phyloP scores from a whole-genome alignment of 2,329 filamentous ascomycete genomes.

The Diplodia corticola region DNA sequence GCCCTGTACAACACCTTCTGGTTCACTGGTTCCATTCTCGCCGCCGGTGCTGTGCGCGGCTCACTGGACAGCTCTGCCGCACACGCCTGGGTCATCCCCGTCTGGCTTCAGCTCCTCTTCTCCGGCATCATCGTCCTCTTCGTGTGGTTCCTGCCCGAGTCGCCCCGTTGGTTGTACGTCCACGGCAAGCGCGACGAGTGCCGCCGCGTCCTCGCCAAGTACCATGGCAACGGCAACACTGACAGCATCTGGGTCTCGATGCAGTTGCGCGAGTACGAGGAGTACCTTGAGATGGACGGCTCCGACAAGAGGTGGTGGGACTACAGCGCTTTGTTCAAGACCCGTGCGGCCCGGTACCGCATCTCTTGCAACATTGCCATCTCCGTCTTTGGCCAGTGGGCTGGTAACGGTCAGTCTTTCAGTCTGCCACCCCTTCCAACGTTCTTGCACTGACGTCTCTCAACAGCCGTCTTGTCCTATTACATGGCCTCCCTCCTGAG shows the following conservation, averaged over 20 bases:
- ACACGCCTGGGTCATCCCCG: constrained; percentile 26
- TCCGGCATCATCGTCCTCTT: constrained; percentile 45
- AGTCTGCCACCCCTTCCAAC: no score
- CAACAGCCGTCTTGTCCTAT: constrained; percentile 19
- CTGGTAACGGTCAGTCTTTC: constrained; percentile 30
- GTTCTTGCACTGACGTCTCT: neutral
- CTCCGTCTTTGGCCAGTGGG: constrained; percentile 53
- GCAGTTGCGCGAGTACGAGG: constrained; percentile 58
- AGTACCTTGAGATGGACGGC: constrained; percentile 49
- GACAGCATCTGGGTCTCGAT: constrained; percentile 56
- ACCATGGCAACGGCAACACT: constrained; percentile 59
- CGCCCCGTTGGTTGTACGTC: constrained; percentile 51
- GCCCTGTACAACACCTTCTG: constrained; percentile 46
- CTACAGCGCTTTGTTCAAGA: constrained; percentile 56
- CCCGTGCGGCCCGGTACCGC: constrained; percentile 51
- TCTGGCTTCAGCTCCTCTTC: constrained; percentile 28
- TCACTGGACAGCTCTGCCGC: constrained; percentile 27
- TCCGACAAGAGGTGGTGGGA: constrained; percentile 63
- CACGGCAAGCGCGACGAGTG: constrained; percentile 31
- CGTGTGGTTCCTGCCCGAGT: constrained; percentile 51
- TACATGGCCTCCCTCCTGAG: constrained; percentile 21
- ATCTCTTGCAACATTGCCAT: constrained; percentile 54
- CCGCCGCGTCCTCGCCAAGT: constrained; percentile 53
- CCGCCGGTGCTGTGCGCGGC: constrained; percentile 32
- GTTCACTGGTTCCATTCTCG: constrained; percentile 42